These are phyloP conservation scores for Dispira simplex DNA, from an alignment of 192 early-diverging fungal species.

Conservation along the genomic window DNA sequence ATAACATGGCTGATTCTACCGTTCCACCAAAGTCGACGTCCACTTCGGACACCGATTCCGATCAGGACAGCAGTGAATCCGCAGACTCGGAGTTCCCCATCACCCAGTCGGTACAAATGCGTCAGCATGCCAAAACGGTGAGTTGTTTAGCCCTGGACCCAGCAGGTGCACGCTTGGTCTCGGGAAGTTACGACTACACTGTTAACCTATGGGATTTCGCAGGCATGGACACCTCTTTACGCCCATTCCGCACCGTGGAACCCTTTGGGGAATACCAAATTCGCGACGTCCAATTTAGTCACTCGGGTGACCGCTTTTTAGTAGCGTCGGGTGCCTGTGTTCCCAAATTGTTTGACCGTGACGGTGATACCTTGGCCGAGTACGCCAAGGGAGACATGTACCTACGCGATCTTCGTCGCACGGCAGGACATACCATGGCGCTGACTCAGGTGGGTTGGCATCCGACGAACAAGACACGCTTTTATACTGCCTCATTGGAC, in stretches of 20 bases:
- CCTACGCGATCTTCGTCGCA: slow-evolving; percentile 71
- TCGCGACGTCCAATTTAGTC: slow-evolving; percentile 61
- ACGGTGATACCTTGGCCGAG: slow-evolving; percentile 57
- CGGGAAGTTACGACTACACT: slow-evolving; percentile 66
- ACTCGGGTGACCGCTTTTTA: slow-evolving; percentile 57
- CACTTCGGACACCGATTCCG: too few relatives aligned
- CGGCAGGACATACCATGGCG: slow-evolving; percentile 69
- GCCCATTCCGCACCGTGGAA: slow-evolving; percentile 65
- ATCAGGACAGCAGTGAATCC: too few relatives aligned
- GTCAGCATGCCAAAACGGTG: too few relatives aligned
- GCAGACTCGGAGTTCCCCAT: not conserved
- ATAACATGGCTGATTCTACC: too few relatives aligned
- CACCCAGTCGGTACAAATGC: not conserved
- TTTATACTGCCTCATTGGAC: slow-evolving; percentile 69
- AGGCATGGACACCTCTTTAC: slow-evolving; percentile 60
- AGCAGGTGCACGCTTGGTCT: slow-evolving; percentile 54
- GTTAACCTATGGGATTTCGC: slow-evolving; percentile 90
- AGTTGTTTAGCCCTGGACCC: slow-evolving; percentile 55
- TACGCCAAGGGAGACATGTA: slow-evolving; percentile 89
- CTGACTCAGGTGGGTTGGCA: slow-evolving; percentile 71
- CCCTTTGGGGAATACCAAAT: slow-evolving; percentile 71
- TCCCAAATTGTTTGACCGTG: slow-evolving; percentile 61
- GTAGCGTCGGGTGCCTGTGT: slow-evolving; percentile 60
- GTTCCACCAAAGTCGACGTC: too few relatives aligned
- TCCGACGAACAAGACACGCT: slow-evolving; percentile 40